A percentile compares a stretch with the other conserved stretches of the same genome.
Evolutionary conservation across 1,139 yeast genomes (phyloP).

Genomic region (Saccharomyces hybrid): DNA sequence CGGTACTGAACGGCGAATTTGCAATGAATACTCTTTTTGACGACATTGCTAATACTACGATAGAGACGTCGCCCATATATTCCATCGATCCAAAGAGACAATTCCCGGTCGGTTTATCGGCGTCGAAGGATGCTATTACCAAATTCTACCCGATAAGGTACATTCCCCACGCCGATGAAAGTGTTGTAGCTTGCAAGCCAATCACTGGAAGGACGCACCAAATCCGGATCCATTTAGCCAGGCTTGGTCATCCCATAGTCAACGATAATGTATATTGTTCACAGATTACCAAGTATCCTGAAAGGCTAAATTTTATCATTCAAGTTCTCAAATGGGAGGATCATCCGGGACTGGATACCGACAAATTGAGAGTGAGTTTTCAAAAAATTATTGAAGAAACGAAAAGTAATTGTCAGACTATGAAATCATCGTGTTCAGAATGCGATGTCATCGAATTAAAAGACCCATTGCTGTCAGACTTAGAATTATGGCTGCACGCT

Average conservation of each 20-base stretch:
- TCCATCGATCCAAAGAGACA: slow-evolving; percentile 63
- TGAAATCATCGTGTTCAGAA: slow-evolving; percentile 33
- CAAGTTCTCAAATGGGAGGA: slow-evolving; percentile 65
- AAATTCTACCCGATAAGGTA: slow-evolving; percentile 34
- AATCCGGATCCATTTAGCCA: slow-evolving; percentile 62
- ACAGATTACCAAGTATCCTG: slow-evolving; percentile 18
- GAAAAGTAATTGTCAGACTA: slow-evolving; percentile 30
- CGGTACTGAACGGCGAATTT: slow-evolving; percentile 9
- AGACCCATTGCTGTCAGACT: slow-evolving; percentile 35
- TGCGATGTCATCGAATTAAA: slow-evolving; percentile 40
- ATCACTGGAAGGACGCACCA: slow-evolving; percentile 44
- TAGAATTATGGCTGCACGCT: slow-evolving; percentile 53
- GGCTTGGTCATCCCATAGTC: slow-evolving; percentile 58
- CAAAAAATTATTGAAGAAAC: slow-evolving; percentile 22
- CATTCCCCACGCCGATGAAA: slow-evolving; percentile 35
- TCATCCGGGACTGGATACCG: slow-evolving; percentile 41
- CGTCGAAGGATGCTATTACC: slow-evolving; percentile 37
- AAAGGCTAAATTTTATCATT: slow-evolving; percentile 30
- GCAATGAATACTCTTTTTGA: slow-evolving; percentile 2
- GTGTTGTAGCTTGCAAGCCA: slow-evolving; percentile 48
- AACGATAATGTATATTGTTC: slow-evolving; percentile 59
- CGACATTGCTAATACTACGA: slow-evolving; percentile 29
- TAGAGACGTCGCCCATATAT: slow-evolving; percentile 54
- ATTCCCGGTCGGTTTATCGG: slow-evolving; percentile 24
- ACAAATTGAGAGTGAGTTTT: slow-evolving; percentile 28